phyloP scores from a whole-genome alignment of 192 early-diverging fungal species.

The Allomyces macrogynus region DNA sequence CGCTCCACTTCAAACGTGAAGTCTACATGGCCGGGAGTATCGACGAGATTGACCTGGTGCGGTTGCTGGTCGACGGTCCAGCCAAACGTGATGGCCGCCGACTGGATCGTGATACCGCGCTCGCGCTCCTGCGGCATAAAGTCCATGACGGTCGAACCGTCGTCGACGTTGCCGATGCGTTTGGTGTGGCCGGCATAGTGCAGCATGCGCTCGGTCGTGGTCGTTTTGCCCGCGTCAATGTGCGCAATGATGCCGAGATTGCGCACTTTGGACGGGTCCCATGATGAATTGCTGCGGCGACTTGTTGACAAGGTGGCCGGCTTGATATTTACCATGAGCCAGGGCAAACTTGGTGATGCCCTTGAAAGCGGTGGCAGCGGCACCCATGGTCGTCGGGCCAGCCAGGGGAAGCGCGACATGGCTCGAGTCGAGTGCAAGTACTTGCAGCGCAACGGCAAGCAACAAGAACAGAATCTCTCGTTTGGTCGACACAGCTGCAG shows the following conservation, averaged over 20 bases:
- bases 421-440: too few species aligned
- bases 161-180: conserved; percentile 72
- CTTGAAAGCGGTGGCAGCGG: too few species aligned
- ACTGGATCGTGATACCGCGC: conserved; percentile 84
- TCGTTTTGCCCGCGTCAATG: conserved; percentile 94
- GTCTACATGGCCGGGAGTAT: conserved; percentile 90
- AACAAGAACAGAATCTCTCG: too few species aligned
- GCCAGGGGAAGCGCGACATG: too few species aligned
- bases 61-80: conserved; percentile 33
- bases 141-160: conserved; percentile 88
- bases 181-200: conserved; percentile 83
- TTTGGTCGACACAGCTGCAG: too few species aligned
- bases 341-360: too few species aligned
- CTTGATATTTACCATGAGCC: too few species aligned
- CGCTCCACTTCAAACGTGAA: conserved; percentile 94
- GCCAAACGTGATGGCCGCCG: conserved; percentile 71
- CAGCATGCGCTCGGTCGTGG: conserved; percentile 93
- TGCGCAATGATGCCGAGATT: conserved; percentile 94
- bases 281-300: too few species aligned
- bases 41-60: conserved; percentile 77
- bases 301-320: too few species aligned
- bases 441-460: too few species aligned
- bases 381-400: too few species aligned
- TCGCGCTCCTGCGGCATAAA: conserved; percentile 71
- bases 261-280: conserved; percentile 16